Percentiles rank a stretch among this genome's conserved stretches.
phyloP scores from a whole-genome alignment of 306 rosid species.

The Casuarina equisetifolia region DNA sequence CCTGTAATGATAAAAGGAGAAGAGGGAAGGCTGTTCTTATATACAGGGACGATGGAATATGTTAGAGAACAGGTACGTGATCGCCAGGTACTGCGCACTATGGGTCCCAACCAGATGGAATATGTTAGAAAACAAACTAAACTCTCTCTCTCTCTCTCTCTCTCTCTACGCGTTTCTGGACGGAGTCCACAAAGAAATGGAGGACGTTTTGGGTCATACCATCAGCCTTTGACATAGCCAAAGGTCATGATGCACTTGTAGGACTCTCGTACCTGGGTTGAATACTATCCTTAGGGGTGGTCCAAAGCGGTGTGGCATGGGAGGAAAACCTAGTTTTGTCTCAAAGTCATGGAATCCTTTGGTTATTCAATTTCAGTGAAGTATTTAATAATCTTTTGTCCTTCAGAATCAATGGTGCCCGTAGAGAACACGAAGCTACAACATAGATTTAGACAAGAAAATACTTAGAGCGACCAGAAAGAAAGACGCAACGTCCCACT shows the following conservation, averaged over 20 bases:
- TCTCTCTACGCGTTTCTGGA: not conserved
- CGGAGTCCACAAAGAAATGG: not conserved
- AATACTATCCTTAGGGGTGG: not conserved
- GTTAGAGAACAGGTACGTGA: not conserved
- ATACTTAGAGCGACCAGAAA: not conserved
- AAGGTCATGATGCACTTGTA: no score
- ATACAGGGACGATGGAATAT: constrained; percentile 15
- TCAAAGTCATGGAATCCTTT: no score
- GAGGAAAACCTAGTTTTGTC: no score
- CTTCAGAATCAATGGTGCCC: no score
- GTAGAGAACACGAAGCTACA: no score
- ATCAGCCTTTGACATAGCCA: not conserved
- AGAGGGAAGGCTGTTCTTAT: constrained; percentile 8
- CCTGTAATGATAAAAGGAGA: not conserved
- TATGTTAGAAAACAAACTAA: not conserved
- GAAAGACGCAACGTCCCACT: not conserved
- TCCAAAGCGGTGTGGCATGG: no score
- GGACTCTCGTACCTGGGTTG: not conserved
- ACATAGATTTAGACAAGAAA: not conserved
- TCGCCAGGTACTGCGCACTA: constrained; percentile 3
- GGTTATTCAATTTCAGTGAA: no score
- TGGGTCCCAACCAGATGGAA: not conserved
- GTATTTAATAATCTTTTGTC: no score
- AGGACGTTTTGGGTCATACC: not conserved
- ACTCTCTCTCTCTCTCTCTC: not conserved